Evolutionary conservation across 1,284 basidiomycete species (phyloP).

Genomic region (Anthracocystis panici-leucophaei): DNA sequence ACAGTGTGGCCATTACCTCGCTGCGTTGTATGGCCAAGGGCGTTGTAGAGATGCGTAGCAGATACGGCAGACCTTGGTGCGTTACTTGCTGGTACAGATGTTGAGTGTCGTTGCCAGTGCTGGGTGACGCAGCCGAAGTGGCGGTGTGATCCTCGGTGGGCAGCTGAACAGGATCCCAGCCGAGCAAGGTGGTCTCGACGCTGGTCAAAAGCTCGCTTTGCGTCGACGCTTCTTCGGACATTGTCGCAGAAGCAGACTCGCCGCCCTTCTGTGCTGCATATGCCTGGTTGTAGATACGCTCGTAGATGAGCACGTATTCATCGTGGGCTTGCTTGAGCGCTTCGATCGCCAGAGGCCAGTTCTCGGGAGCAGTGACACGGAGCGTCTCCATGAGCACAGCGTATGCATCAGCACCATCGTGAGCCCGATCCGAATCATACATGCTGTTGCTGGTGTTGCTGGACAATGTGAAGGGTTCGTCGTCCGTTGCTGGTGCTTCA

Average conservation of each 20-base stretch:
- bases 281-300: slow-evolving; percentile 31
- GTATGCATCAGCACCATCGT: slow-evolving; percentile 19
- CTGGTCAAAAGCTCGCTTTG: slow-evolving; percentile 30
- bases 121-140: not conserved
- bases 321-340: slow-evolving; percentile 32
- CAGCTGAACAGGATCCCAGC: slow-evolving; percentile 31
- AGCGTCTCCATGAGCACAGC: slow-evolving; percentile 31
- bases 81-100: slow-evolving; percentile 44
- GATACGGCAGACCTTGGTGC: slow-evolving; percentile 47
- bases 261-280: slow-evolving; percentile 18
- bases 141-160: not conserved
- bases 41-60: slow-evolving; percentile 32
- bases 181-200: slow-evolving; percentile 35
- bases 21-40: slow-evolving; percentile 35
- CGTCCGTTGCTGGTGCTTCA: not conserved
- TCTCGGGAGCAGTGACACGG: slow-evolving; percentile 40
- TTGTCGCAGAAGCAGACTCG: not conserved
- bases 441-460: slow-evolving; percentile 6
- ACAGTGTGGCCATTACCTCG: slow-evolving; percentile 25
- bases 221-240: not conserved
- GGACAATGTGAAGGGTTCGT: not conserved
- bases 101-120: not conserved
- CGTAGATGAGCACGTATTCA: slow-evolving; percentile 42
- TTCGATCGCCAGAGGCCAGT: slow-evolving; percentile 43
- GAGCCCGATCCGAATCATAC: not conserved